A percentile compares a stretch with the other conserved stretches of the same genome.
These are phyloP conservation scores for Amoeboaphelidium occidentale DNA, from an alignment of 371 early-diverging fungal genomes.

Conservation along the genomic window DNA sequence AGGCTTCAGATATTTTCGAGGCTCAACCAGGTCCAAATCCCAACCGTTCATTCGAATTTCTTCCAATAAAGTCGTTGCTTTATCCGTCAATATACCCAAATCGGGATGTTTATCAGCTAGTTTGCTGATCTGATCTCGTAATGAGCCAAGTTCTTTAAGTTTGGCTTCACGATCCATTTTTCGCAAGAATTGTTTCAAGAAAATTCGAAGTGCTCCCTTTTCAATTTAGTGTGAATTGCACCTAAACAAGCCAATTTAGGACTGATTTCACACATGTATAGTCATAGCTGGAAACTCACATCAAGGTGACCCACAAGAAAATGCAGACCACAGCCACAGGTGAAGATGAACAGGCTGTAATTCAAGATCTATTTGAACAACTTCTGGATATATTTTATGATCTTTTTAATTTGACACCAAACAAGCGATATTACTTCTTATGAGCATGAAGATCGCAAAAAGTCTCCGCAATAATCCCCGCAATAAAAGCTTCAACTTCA, in stretches of 20 bases:
- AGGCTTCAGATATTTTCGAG: not conserved
- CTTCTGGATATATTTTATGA: no score
- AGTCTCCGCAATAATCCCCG: no score
- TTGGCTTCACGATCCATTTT: not conserved
- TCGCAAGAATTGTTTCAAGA: not conserved
- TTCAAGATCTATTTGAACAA: not conserved
- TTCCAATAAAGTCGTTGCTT: not conserved
- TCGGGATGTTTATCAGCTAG: not conserved
- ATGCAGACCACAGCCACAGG: not conserved
- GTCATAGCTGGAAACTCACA: not conserved
- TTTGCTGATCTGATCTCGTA: not conserved
- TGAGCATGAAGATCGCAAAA: no score
- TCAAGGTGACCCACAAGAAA: not conserved
- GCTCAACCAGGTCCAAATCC: not conserved
- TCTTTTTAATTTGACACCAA: no score
- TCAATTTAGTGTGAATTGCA: no score
- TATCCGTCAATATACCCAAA: not conserved
- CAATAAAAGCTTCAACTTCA: no score
- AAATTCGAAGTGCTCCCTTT: not conserved
- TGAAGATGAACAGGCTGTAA: not conserved
- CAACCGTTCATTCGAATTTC: not conserved
- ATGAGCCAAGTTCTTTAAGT: not conserved
- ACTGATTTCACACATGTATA: not conserved
- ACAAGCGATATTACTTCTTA: no score
- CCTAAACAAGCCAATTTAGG: not conserved